phyloP scores from a whole-genome alignment of 2,329 filamentous ascomycete genomes.

The Dothidotthia symphoricarpi region DNA sequence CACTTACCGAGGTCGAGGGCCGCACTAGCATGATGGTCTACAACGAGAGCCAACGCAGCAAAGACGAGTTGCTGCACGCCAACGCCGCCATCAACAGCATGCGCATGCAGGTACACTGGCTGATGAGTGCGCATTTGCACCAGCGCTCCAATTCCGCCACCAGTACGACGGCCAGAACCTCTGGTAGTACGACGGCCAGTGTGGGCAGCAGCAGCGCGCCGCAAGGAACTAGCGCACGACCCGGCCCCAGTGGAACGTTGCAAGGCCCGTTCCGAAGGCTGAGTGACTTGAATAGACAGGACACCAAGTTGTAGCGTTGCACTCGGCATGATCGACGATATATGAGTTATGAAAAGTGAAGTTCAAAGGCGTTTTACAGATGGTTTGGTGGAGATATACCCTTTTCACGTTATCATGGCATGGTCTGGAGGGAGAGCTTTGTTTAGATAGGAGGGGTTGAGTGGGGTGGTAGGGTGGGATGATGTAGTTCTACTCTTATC shows the following conservation, averaged over 20 bases:
- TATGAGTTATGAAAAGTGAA: constrained; percentile 23
- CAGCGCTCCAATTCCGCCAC: constrained; percentile 31
- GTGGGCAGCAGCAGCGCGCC: constrained; percentile 24
- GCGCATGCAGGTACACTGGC: constrained; percentile 62
- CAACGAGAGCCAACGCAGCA: constrained; percentile 61
- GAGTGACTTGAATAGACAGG: constrained; percentile 39
- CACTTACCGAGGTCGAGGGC: constrained; percentile 59
- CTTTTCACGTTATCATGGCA: constrained; percentile 1
- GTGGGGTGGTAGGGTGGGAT: no score
- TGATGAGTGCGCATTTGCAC: constrained; percentile 58
- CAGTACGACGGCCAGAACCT: constrained; percentile 24
- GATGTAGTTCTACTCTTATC: no score
- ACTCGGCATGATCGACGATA: constrained; percentile 3
- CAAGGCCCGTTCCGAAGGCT: constrained; percentile 31
- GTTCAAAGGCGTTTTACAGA: constrained; percentile 9
- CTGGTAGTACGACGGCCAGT: constrained; percentile 22
- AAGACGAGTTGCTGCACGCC: constrained; percentile 62
- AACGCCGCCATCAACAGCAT: constrained; percentile 60
- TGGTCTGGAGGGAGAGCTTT: no score
- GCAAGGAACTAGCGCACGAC: constrained; percentile 22
- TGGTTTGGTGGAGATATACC: constrained; percentile 12
- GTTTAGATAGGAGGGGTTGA: no score
- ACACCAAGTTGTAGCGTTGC: constrained; percentile 35
- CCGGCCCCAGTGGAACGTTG: constrained; percentile 26
- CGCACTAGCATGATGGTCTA: constrained; percentile 62